Base-by-base conservation (phyloP, 1,284 basidiomycete genomes). In the Chalciporus sp. region DNA sequence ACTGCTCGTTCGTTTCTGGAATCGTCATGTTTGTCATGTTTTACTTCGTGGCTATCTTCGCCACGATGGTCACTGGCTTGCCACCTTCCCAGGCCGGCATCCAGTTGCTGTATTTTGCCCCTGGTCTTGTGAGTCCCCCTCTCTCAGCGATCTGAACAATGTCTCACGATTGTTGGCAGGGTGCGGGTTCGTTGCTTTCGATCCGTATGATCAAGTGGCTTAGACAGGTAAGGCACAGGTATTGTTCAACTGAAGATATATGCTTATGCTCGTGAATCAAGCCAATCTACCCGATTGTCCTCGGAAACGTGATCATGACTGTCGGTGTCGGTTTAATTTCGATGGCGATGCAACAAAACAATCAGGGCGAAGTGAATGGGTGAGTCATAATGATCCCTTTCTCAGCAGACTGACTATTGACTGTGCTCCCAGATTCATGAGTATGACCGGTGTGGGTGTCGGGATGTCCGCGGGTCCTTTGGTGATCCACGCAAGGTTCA, bases 21-120 rank as follows among this genome's bases (percentile, higher is more conserved):
- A 75, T 81, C 63, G 71, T 82, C 55, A 76, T 76, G 73, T 70
- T 81, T 54, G 79, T 77, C 49, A 75, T 78, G 69, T 79, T 81
- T 63, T 82, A 81, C 60, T 82, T 81, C 55, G 70, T 81, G 43
- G 72, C 80, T 0, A 77, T 81, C 47, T 81, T 79, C 65, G 74
- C 77, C 63, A 72, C 73, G 7, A 70, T 80, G 48, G 80, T 78
- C 10, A 66, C 64, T 29, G 76, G 74, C 2, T 58, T 72, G 28
- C 65, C 70, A 16, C 62, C 76, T 11, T 63, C 69, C 14, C 59
- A 71, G 27, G 70, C 76, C 16, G 80, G 79, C 39, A 68, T 74
- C 20, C 79, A 81, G 55, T 58, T 81, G 26, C 62, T 81, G 11
- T 81, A 74, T 60, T 80, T 81, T 52, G 71, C 77, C 2, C 79